Base-by-base conservation (phyloP, 805 yeast genomes). In the Scheffersomyces coipomensis region DNA sequence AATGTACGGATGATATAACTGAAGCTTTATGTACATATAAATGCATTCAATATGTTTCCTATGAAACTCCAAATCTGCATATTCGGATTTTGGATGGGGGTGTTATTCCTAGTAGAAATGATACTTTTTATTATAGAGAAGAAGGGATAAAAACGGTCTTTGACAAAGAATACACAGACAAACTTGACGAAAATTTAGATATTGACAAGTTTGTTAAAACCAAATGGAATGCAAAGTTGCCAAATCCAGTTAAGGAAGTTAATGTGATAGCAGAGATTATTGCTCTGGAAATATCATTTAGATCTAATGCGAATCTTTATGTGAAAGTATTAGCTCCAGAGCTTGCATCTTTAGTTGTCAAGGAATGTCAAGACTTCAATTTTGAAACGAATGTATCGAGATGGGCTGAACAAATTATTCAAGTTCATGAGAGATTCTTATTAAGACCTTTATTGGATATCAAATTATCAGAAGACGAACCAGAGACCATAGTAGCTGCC, bases 301-400 rank as follows among this genome's bases (percentile, higher is more conserved):
- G 30, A 27, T 13, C 30, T 15, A 27, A 27, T 27, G 30, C 15
- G 5, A n/a, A 27, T 5, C 15, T 27, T 5, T 27, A 27, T 27
- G 5, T 27, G 15, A 13, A n/a, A 5, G 30, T n/a, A 15, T 27
- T 27, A 15, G 30, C 18, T 5, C 30, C 30, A 12, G 30, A 5
- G 5, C 15, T 27, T 27, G 30, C 11, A 5, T 0, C 34, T 45
- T 10, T 48, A 49, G 30, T 27, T 4, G 15, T 17, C n/a, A n/a
- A 15, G 15, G 30, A 19, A 49, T 51, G 43, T 53, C 34, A 71
- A 74, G n/a, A 69, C 18, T 4, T 6, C 4, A 27, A 75, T 29
- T 84, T 85, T 52, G 75, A 77, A 38, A 66, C 71, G 2, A 77
- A 77, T 40, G 80, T 88, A 2, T 75, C 83, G 44, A 71, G 61